These are phyloP conservation scores for Aspergillus sp. DNA, from an alignment of 2,329 filamentous ascomycete species.

Conservation along the genomic window DNA sequence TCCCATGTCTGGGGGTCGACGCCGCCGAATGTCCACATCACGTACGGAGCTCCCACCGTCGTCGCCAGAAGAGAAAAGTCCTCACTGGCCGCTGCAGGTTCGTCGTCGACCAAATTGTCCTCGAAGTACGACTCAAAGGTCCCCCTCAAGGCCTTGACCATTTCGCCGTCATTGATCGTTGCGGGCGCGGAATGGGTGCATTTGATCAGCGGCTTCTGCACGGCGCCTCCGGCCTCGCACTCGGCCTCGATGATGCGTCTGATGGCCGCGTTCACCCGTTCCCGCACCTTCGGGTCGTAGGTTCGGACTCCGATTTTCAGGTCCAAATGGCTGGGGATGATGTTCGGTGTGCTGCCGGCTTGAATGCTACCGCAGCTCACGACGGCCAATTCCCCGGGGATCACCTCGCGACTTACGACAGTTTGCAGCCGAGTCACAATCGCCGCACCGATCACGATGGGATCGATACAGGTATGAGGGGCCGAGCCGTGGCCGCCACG, in stretches of 20 bases:
- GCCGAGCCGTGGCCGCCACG: constrained; percentile 45
- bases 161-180: constrained; percentile 52
- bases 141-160: constrained; percentile 44
- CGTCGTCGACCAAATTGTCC: constrained; percentile 37
- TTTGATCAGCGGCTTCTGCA: constrained; percentile 45
- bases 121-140: constrained; percentile 50
- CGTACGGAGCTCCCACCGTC: constrained; percentile 49
- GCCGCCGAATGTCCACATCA: constrained; percentile 59
- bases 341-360: constrained; percentile 45
- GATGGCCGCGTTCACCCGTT: constrained; percentile 38
- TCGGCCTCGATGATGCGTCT: constrained; percentile 54
- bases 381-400: constrained; percentile 43
- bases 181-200: constrained; percentile 47
- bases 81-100: constrained; percentile 52
- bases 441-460: constrained; percentile 45
- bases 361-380: constrained; percentile 48
- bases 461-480: constrained; percentile 49
- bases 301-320: constrained; percentile 45
- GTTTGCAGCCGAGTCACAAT: constrained; percentile 43
- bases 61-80: constrained; percentile 59
- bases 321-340: constrained; percentile 45
- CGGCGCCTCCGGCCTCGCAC: constrained; percentile 49
- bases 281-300: constrained; percentile 30
- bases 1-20: constrained; percentile 51
- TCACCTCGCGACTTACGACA: constrained; percentile 41